Conservation (phyloP, 1,284 basidiomycete genomes). For the Apiotrichum gamsii region DNA sequence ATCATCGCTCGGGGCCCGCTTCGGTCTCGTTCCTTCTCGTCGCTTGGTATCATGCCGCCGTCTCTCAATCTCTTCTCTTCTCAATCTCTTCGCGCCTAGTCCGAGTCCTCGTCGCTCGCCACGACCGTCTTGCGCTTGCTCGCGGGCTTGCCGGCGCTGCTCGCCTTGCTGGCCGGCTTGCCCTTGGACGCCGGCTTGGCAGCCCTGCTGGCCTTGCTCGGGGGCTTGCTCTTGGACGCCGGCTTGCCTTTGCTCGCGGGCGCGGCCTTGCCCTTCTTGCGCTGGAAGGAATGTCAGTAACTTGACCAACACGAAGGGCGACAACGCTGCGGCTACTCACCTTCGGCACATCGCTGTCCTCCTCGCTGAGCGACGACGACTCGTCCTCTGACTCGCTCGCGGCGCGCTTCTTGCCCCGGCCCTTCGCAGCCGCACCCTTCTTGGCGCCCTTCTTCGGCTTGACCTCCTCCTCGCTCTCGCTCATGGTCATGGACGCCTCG, state of each 20-base stretch:
- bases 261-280: slow-evolving; percentile 4
- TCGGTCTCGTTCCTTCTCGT: too few species aligned
- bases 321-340: background rate
- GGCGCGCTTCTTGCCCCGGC: background rate
- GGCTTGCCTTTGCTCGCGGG: slow-evolving; percentile 8
- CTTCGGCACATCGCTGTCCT: background rate
- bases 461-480: slow-evolving; percentile 3
- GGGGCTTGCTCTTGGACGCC: background rate
- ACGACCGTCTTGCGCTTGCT: background rate
- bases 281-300: background rate
- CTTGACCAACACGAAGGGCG: too few species aligned
- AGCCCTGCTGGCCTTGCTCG: slow-evolving; percentile 7
- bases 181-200: slow-evolving; percentile 2
- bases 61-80: too few species aligned
- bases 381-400: background rate
- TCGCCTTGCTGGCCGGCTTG: slow-evolving; percentile 2
- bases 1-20: too few species aligned
- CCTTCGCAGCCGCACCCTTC: background rate
- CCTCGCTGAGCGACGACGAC: too few species aligned
- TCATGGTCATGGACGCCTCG: background rate
- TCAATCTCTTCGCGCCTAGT: too few species aligned
- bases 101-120: slow-evolving; percentile 1
- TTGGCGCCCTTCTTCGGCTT: slow-evolving; percentile 1
- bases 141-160: background rate
- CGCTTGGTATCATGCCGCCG: too few species aligned